Conservation (phyloP, 2,329 filamentous ascomycete genomes). For the Cercospora sp. region DNA sequence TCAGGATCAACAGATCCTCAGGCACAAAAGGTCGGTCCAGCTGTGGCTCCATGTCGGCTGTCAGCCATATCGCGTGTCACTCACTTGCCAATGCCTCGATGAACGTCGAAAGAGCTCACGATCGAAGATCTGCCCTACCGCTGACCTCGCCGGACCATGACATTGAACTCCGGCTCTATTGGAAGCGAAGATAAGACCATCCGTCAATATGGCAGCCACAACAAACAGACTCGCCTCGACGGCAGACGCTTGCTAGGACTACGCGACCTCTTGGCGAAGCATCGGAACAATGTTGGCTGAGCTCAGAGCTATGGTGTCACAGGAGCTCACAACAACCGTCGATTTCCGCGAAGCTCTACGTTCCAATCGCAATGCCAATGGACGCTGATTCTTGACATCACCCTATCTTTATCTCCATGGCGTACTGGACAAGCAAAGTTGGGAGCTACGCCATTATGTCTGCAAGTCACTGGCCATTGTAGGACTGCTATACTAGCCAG, state of each 20-base stretch:
- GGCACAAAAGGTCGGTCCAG: conserved; percentile 1
- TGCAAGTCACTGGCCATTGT: background rate
- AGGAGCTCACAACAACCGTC: background rate
- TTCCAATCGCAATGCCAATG: background rate
- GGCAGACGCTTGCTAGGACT: background rate
- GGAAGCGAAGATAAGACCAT: background rate
- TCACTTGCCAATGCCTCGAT: background rate
- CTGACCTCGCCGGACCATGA: background rate
- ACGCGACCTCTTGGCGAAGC: background rate
- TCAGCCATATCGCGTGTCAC: background rate
- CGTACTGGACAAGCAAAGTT: background rate
- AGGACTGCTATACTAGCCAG: background rate
- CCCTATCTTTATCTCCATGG: background rate
- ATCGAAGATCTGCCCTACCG: background rate
- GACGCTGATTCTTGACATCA: background rate
- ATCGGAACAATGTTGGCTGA: background rate
- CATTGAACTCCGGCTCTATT: background rate
- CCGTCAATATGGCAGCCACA: background rate
- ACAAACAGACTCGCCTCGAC: background rate
- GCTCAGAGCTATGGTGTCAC: background rate
- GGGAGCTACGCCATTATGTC: background rate
- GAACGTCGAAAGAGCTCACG: background rate
- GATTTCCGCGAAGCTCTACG: background rate
- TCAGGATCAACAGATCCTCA: conserved; percentile 4
- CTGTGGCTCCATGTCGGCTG: conserved; percentile 1